These are phyloP conservation scores for Obba rivulosa DNA, from an alignment of 768 basidiomycete species.

Conservation along the genomic window DNA sequence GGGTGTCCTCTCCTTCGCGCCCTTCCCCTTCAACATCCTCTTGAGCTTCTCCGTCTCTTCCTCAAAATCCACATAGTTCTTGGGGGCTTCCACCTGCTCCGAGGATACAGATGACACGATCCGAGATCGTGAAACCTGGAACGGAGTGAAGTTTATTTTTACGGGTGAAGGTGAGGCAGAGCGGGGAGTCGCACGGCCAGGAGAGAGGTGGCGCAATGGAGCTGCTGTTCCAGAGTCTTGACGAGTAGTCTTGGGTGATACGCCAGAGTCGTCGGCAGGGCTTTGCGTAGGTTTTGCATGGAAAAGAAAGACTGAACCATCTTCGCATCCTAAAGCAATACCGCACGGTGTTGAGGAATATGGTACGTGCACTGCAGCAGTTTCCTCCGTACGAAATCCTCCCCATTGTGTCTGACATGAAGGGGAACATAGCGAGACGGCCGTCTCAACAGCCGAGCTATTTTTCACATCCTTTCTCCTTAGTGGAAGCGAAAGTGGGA, in stretches of 20 bases:
- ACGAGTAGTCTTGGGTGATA: not conserved
- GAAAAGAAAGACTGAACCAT: constrained; percentile 33
- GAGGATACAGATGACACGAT: constrained; percentile 68
- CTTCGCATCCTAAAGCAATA: constrained; percentile 30
- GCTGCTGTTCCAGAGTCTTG: constrained; percentile 10
- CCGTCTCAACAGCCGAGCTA: too few relatives aligned
- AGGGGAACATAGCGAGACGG: not conserved
- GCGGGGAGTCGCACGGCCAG: constrained; percentile 12
- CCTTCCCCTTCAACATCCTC: constrained; percentile 58
- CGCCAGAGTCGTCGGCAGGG: not conserved
- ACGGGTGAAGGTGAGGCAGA: constrained; percentile 35
- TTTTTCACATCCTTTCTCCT: too few relatives aligned
- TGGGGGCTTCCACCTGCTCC: constrained; percentile 71
- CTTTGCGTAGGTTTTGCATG: constrained; percentile 1
- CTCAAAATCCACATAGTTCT: constrained; percentile 76
- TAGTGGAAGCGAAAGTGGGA: too few relatives aligned
- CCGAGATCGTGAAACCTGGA: constrained; percentile 52
- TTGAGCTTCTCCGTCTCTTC: constrained; percentile 75
- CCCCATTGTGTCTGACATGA: too few relatives aligned
- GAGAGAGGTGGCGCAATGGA: constrained; percentile 9
- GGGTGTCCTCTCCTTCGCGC: constrained; percentile 30
- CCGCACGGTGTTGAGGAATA: constrained; percentile 5
- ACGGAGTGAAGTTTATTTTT: constrained; percentile 34
- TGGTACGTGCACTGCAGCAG: too few relatives aligned
- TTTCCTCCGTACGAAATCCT: too few relatives aligned